Base-by-base conservation (phyloP, 2,329 filamentous ascomycete species). In the Aspergillus fumigatus region DNA sequence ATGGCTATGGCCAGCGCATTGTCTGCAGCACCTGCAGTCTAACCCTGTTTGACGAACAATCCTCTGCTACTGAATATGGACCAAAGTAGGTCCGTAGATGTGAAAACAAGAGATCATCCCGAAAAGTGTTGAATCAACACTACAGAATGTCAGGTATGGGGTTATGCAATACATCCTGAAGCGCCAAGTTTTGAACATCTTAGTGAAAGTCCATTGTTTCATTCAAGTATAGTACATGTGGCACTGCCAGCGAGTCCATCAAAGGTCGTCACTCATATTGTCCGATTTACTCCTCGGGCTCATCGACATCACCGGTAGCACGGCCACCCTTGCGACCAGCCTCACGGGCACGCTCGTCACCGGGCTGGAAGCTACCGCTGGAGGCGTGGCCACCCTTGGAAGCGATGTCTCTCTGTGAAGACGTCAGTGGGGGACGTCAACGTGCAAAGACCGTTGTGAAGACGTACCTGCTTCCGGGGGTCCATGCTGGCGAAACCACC, bases 301-400 rank as follows among this genome's bases (percentile, higher is more conserved):
- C 2, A 11, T 43, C 40, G 40, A n/a, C 1, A 23, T 10, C 40
- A 23, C 21, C 21, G 8, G 40, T n/a, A n/a, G n/a, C 9, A 10
- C 54, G 57, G 6, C 81, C 81, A 3, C 82, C 82, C 71, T 84
- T 84, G 32, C 73, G 72, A 2, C 82, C 82, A 19, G 82, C 81
- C 67, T 83, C 81, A 50, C 72, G 76, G 2, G 81, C 81, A 58
- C 74, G 77, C 66, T 81, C 77, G 50, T 77, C 80, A 6, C 82
- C 80, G 0, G 76, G 75, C 63, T 84, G 78, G 53, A 85, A 85
- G 3, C 77, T 81, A 4, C 82, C 81, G 38, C 75, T 73, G 0
- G 81, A 83, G 0, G 79, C 77, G 52, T 83, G 72, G 4, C 81
- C 82, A 9, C 82, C 82, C 67, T 76, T 73, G 10, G 82, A 84